Conservation (phyloP, 345 rosid genomes). For the Syzygium oleosum region DNA sequence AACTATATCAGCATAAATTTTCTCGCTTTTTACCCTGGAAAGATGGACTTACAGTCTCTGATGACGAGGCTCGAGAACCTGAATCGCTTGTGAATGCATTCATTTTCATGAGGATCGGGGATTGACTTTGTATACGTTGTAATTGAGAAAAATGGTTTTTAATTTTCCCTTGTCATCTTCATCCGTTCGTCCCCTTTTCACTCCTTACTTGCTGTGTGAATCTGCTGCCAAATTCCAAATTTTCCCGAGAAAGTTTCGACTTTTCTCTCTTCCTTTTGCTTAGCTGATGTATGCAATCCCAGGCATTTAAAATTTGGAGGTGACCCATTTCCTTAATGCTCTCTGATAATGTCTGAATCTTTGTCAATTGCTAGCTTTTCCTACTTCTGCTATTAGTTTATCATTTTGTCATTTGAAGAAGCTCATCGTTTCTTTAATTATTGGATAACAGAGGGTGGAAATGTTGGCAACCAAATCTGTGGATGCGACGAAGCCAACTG, state of each 20-base stretch:
- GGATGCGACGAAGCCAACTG: conserved; percentile 21
- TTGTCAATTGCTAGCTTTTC: not conserved
- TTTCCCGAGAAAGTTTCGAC: not conserved
- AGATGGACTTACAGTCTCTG: not conserved
- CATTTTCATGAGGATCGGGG: conserved; percentile 2
- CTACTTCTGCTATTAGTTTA: not conserved
- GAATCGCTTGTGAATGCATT: not conserved
- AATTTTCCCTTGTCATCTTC: not conserved
- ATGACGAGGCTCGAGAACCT: not conserved
- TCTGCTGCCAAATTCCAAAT: not conserved
- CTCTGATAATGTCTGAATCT: not conserved
- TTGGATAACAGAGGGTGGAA: conserved; percentile 14
- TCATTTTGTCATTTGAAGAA: not conserved
- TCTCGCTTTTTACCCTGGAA: not conserved
- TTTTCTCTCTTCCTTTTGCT: not conserved
- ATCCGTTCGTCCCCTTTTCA: not conserved
- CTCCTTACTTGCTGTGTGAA: not conserved
- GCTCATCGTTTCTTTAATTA: not conserved
- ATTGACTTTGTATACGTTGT: conserved; percentile 4
- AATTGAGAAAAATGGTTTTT: conserved; percentile 13
- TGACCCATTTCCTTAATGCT: not conserved
- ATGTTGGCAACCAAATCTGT: conserved; percentile 35
- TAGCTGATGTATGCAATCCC: not conserved
- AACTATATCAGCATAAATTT: not conserved
- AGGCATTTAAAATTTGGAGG: not conserved